Evolutionary conservation across 345 rosid genomes (phyloP), one percentile per base, ranked within the genome.

Genomic region (Iberis pinnata): DNA sequence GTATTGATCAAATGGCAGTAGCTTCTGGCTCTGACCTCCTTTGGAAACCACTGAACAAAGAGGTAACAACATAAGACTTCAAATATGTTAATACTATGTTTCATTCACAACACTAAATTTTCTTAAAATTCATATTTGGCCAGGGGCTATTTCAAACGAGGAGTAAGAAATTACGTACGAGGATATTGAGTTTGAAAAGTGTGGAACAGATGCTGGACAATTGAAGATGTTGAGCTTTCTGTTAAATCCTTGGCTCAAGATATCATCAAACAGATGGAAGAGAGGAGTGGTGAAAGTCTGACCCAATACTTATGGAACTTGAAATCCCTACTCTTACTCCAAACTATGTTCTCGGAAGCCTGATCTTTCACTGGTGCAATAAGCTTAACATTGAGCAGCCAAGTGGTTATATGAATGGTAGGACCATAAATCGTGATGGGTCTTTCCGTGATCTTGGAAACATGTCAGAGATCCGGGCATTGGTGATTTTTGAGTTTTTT

Each of bases 1-100:
- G 96, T 74, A 68, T 81, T 22, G 95, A 96, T 61, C 98, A 92
- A 70, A 88, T 92, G 98, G 93, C 96, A 26, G 85, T 83, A 53
- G 69, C 93, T 42, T 80, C 93, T 4, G 95, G 89, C 64, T 73
- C 81, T 38, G 98, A 92, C 72, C 90, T 88, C 52, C 77, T 88
- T 18, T 92, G 96, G 93, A 83, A 88, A 56, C 86, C 95, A 1
- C 57, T 92, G 70, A 92, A 88, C 69, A 95, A 85, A 26, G 98
- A 92, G 97, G 98, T 87, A 56, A 50, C 41, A 46, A 22, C 25
- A 22, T 22, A 22, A n/a, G n/a, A n/a, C n/a, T n/a, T n/a, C n/a
- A n/a, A n/a, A n/a, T n/a, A n/a, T n/a, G n/a, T n/a, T n/a, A n/a
- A n/a, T n/a, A n/a, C n/a, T n/a, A n/a, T n/a, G n/a, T n/a, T n/a